Conservation (phyloP, 257 asterid genomes). For the Verbascum thapsus region DNA sequence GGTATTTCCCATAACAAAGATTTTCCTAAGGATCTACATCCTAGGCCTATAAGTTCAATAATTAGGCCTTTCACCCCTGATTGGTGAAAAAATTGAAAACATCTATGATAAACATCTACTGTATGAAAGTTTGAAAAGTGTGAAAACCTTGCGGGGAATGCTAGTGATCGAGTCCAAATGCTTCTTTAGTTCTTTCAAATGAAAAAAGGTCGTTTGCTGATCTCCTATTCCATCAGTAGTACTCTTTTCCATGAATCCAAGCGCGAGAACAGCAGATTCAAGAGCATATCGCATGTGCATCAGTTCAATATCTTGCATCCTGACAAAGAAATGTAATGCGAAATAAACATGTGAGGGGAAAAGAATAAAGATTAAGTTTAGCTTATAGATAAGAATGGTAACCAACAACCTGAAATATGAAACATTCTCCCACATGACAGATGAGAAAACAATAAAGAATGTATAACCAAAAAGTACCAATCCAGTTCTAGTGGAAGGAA, state of each 20-base stretch:
- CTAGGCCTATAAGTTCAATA: constrained; percentile 22
- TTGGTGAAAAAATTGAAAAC: constrained; percentile 8
- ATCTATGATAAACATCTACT: constrained; percentile 20
- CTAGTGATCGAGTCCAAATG: constrained; percentile 83
- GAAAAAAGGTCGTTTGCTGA: constrained; percentile 43
- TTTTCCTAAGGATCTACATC: constrained; percentile 12
- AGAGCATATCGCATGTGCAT: constrained; percentile 98
- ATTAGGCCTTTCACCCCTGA: neutral
- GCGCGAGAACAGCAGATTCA: constrained; percentile 82
- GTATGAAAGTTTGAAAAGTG: constrained; percentile 29
- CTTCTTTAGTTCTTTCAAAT: constrained; percentile 76
- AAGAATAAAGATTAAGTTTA: constrained; percentile 15
- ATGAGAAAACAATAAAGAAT: constrained; percentile 25
- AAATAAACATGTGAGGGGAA: constrained; percentile 18
- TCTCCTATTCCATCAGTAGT: constrained; percentile 53
- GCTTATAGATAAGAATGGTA: constrained; percentile 5
- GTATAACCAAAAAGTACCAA: constrained; percentile 22
- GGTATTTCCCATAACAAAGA: neutral
- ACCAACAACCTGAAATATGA: constrained; percentile 19
- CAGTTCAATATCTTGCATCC: constrained; percentile 98
- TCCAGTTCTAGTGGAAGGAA: constrained; percentile 20
- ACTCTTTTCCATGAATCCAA: constrained; percentile 80
- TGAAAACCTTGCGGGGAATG: constrained; percentile 81
- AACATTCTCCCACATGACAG: constrained; percentile 17
- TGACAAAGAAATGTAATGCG: constrained; percentile 39